Evolutionary conservation across 768 basidiomycete genomes (phyloP), one percentile per base, ranked within the genome.

Genomic region (Panellus pusillus): DNA sequence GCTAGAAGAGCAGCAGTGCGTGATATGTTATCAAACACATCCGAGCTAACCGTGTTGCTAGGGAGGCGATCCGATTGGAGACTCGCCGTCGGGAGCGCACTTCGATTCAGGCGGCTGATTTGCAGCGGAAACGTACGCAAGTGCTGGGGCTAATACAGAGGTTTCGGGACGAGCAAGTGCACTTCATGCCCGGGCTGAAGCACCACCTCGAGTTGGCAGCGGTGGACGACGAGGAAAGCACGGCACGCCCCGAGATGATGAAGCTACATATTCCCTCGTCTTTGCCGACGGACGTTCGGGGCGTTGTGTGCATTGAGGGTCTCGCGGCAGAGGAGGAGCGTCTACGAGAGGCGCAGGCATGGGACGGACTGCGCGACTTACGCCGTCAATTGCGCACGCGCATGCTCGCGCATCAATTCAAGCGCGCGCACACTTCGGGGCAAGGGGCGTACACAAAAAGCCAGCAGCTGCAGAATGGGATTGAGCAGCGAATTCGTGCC

Each of bases 231-330:
- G 5, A 7, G 2, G 43, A 49, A 9, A 51, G 20, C 15, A 44
- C 18, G 7, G 40, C 56, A 5, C 38, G 42, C 13, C 58, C 63
- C 14, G 65, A 68, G 29, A n/a, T 24, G 5, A 52, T 54, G 13
- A 41, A 17, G 7, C 50, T 68, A 2, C 52, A 57, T 20, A 50
- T 67, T 2, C 65, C 68, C 2, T 66, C 65, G 4, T 50, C 60
- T 1, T 48, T 68, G 14, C 14, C 52, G 4, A 11, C 40, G 11
- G 14, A 17, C 2, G 5, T 42, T 18, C 36, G 44, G 13, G 15
- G 44, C 1, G 17, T 13, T 1, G 36, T 50, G 8, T 67, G 65
- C 42, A 15, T 46, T 13, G 6, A 41, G n/a, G 55, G 49, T 24
- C 28, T 68, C 2, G 36, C 37, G 1, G 50, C 60, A 12, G 57